phyloP scores from a whole-genome alignment of 208 protist genomes.

The Trypanosoma vivax region DNA sequence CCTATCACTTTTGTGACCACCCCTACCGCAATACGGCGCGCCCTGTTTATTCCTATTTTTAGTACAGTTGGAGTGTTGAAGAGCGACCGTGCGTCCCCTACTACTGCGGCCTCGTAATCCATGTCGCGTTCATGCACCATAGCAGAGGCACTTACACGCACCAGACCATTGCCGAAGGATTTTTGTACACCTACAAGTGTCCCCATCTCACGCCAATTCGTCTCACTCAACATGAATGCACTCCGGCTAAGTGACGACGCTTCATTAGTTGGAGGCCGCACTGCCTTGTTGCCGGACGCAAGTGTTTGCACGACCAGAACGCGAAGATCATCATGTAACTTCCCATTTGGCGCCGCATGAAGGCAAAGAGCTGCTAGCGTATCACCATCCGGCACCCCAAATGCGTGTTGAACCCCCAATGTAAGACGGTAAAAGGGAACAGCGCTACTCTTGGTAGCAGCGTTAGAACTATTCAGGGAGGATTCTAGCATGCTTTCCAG shows the following conservation, averaged over 20 bases:
- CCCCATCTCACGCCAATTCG: slow-evolving; percentile 44
- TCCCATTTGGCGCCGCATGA: neutral
- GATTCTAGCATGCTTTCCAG: neutral
- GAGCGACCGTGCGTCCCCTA: slow-evolving; percentile 53
- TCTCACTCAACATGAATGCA: slow-evolving; percentile 2
- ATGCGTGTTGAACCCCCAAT: slow-evolving; percentile 9
- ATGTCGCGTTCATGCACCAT: slow-evolving; percentile 58
- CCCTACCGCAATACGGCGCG: slow-evolving; percentile 39
- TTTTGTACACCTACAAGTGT: slow-evolving; percentile 53
- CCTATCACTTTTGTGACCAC: slow-evolving; percentile 64
- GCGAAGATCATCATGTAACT: neutral
- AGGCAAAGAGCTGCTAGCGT: slow-evolving; percentile 9
- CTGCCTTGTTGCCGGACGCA: neutral
- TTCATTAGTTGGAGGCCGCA: slow-evolving; percentile 7
- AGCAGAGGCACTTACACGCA: slow-evolving; percentile 60
- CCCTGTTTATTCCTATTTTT: slow-evolving; percentile 64
- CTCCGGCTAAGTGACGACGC: slow-evolving; percentile 2
- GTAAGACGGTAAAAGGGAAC: slow-evolving; percentile 1
- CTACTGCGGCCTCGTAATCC: slow-evolving; percentile 56
- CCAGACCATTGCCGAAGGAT: slow-evolving; percentile 33
- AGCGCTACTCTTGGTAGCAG: too few species aligned
- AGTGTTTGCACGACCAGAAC: slow-evolving; percentile 16
- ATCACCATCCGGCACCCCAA: slow-evolving; percentile 10
- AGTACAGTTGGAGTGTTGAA: slow-evolving; percentile 53
- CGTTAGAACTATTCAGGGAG: neutral